Percentiles rank a stretch among this genome's conserved stretches.
Evolutionary conservation across 352 stramenopile genomes (phyloP).

Genomic region (Thraustotheca clavata): DNA sequence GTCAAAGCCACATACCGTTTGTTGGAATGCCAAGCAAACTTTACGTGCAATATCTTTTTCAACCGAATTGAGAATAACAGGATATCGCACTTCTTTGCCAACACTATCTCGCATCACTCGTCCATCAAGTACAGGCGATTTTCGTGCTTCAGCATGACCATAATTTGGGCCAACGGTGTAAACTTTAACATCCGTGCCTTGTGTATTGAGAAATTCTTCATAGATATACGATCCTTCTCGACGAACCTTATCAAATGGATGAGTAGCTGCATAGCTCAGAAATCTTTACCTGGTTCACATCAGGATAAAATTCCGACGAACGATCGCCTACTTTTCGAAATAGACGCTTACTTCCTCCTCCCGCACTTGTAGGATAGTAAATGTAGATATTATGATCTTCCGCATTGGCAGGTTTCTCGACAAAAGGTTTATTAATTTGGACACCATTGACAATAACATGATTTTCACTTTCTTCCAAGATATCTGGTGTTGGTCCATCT

Average conservation of each 20-base stretch:
- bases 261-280: not conserved
- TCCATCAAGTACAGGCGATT: slow-evolving; percentile 97
- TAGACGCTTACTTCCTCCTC: slow-evolving; percentile 96
- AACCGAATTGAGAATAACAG: slow-evolving; percentile 96
- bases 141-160: slow-evolving; percentile 97
- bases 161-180: slow-evolving; percentile 98
- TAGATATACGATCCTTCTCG: slow-evolving; percentile 95
- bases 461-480: slow-evolving; percentile 70
- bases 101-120: slow-evolving; percentile 88
- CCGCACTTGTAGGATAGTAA: slow-evolving; percentile 97
- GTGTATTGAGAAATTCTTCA: slow-evolving; percentile 98
- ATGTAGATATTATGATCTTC: slow-evolving; percentile 99
- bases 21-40: slow-evolving; percentile 92
- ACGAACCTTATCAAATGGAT: slow-evolving; percentile 47
- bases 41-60: slow-evolving; percentile 98
- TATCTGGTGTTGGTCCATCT: slow-evolving; percentile 79
- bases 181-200: slow-evolving; percentile 99
- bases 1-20: slow-evolving; percentile 99
- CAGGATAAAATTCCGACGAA: slow-evolving; percentile 93
- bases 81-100: slow-evolving; percentile 98
- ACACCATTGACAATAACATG: slow-evolving; percentile 91
- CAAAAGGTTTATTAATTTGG: slow-evolving; percentile 98
- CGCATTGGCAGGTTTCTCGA: slow-evolving; percentile 98
- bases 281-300: slow-evolving; percentile 89
- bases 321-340: slow-evolving; percentile 97